phyloP scores from a whole-genome alignment of 2,329 filamentous ascomycete species.

The Aspergillus ochraceus region DNA sequence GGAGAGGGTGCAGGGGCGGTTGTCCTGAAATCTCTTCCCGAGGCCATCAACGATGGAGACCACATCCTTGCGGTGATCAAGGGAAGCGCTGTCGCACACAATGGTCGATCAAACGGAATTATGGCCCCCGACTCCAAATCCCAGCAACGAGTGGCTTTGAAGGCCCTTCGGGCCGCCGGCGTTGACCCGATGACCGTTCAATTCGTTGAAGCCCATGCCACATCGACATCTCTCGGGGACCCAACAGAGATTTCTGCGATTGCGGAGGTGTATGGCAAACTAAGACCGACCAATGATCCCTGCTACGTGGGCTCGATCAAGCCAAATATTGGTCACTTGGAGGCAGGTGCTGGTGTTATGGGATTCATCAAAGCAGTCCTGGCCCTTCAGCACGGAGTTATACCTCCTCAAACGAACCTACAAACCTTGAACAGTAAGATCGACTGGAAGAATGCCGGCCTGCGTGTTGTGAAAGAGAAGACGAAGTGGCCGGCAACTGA shows the following conservation, averaged over 20 bases:
- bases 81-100: slow-evolving; percentile 32
- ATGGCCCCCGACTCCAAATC: slow-evolving; percentile 35
- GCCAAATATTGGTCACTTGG: slow-evolving; percentile 33
- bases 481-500: slow-evolving; percentile 19
- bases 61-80: slow-evolving; percentile 33
- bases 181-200: slow-evolving; percentile 18
- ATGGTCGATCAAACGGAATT: slow-evolving; percentile 35
- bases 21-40: slow-evolving; percentile 28
- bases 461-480: slow-evolving; percentile 24
- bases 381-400: slow-evolving; percentile 21
- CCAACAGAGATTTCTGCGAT: slow-evolving; percentile 20
- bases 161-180: slow-evolving; percentile 8
- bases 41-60: slow-evolving; percentile 30
- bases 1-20: slow-evolving; percentile 33
- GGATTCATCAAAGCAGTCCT: slow-evolving; percentile 30
- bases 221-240: slow-evolving; percentile 23
- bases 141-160: slow-evolving; percentile 29
- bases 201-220: slow-evolving; percentile 26
- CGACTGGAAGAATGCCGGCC: slow-evolving; percentile 28
- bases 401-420: slow-evolving; percentile 36
- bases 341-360: slow-evolving; percentile 29
- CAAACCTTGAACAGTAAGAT: slow-evolving; percentile 33
- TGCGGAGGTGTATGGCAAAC: slow-evolving; percentile 12
- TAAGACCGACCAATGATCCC: slow-evolving; percentile 15
- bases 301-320: slow-evolving; percentile 34